Conservation (phyloP, 192 early-diverging fungal species). For the Coemansia nantahalensis region DNA sequence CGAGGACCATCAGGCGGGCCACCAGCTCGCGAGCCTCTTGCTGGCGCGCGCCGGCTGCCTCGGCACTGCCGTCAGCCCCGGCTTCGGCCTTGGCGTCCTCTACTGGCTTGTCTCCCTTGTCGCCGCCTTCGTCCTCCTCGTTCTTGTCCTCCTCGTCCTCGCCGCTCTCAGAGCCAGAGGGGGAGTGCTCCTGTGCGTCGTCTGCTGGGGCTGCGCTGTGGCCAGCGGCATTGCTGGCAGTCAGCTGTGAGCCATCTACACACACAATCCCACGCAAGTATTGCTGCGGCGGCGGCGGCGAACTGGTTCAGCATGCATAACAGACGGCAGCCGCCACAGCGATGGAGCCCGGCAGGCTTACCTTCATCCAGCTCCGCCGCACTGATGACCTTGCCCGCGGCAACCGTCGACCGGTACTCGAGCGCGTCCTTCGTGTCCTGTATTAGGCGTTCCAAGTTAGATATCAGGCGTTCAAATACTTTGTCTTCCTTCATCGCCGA, state of each 20-base stretch:
- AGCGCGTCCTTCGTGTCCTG: constrained; percentile 52
- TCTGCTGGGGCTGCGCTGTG: too few species aligned
- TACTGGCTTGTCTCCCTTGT: constrained; percentile 2
- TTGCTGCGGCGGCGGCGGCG: too few species aligned
- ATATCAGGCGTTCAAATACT: constrained; percentile 55
- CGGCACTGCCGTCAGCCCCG: neutral
- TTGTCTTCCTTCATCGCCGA: constrained; percentile 54
- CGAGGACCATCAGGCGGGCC: constrained; percentile 49
- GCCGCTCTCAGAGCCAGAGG: too few species aligned
- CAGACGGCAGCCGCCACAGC: too few species aligned
- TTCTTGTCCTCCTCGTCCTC: neutral
- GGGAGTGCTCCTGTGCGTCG: too few species aligned
- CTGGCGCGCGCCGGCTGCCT: constrained; percentile 6
- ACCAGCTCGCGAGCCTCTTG: constrained; percentile 51
- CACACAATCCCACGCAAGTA: too few species aligned
- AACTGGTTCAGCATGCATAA: too few species aligned
- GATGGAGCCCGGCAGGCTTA: too few species aligned
- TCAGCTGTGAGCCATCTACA: constrained; percentile 41
- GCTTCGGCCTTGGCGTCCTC: constrained; percentile 2
- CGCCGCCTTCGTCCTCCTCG: neutral
- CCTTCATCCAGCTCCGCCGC: constrained; percentile 46
- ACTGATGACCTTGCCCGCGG: constrained; percentile 53
- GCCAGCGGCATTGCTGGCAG: too few species aligned
- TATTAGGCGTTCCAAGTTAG: constrained; percentile 55
- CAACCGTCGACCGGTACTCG: constrained; percentile 50